Evolutionary conservation across 257 asterid species (phyloP).

Genomic region (Galeopsis tetrahit): DNA sequence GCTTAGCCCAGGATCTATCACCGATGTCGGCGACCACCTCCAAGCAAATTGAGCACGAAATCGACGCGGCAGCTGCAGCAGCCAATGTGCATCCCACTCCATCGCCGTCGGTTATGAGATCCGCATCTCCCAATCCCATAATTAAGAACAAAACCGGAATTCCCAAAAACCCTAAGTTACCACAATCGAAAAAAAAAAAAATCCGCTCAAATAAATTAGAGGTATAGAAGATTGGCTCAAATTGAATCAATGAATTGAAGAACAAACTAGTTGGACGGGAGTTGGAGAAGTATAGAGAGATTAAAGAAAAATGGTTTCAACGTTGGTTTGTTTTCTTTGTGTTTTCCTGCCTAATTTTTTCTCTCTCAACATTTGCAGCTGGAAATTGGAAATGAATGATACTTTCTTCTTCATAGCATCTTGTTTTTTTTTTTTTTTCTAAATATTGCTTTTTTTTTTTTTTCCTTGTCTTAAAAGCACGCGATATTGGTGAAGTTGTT

Average conservation of each 20-base stretch:
- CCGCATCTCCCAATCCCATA: slow-evolving; percentile 82
- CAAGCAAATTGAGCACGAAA: slow-evolving; percentile 82
- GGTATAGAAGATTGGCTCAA: background rate
- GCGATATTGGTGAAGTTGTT: slow-evolving; percentile 20
- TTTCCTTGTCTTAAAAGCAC: slow-evolving; percentile 12
- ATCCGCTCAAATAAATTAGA: slow-evolving; percentile 19
- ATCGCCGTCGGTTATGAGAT: slow-evolving; percentile 64
- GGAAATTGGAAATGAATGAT: slow-evolving; percentile 19
- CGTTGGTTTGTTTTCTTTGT: background rate
- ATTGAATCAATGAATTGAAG: slow-evolving; percentile 2
- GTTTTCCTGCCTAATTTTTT: slow-evolving; percentile 23
- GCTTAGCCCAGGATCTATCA: slow-evolving; percentile 91
- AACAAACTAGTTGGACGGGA: slow-evolving; percentile 11
- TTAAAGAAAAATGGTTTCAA: slow-evolving; percentile 16
- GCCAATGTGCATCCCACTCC: slow-evolving; percentile 47
- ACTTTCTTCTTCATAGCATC: background rate
- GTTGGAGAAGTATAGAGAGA: slow-evolving; percentile 11
- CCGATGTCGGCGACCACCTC: slow-evolving; percentile 75
- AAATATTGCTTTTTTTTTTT: background rate
- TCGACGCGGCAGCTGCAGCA: slow-evolving; percentile 39
- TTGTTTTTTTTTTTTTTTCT: background rate
- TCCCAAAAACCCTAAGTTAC: slow-evolving; percentile 32
- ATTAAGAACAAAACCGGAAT: slow-evolving; percentile 28
- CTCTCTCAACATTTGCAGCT: slow-evolving; percentile 22
- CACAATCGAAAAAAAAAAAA: background rate